phyloP scores from a whole-genome alignment of 805 yeast genomes.

The Kodamaea laetipori region DNA sequence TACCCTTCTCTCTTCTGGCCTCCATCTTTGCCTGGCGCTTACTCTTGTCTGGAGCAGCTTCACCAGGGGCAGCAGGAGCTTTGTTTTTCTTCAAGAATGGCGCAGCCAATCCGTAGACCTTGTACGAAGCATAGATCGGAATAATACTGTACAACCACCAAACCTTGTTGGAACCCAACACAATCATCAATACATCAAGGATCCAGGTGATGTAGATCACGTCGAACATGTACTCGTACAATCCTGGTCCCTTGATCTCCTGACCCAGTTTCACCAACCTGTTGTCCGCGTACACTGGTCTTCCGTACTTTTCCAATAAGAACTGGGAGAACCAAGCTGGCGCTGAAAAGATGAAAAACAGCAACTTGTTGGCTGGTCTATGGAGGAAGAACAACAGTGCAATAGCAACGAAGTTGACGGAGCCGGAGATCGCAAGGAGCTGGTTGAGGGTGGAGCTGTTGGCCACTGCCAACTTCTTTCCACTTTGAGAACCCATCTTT shows the following conservation, averaged over 20 bases:
- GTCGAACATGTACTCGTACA: slow-evolving; percentile 75
- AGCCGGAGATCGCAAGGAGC: slow-evolving; percentile 39
- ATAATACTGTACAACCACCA: slow-evolving; percentile 58
- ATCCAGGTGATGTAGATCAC: slow-evolving; percentile 65
- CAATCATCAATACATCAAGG: slow-evolving; percentile 53
- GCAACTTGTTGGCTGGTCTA: slow-evolving; percentile 49
- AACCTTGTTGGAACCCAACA: slow-evolving; percentile 57
- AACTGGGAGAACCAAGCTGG: slow-evolving; percentile 49
- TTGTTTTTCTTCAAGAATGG: slow-evolving; percentile 16
- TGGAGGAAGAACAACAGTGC: slow-evolving; percentile 30
- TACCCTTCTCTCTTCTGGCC: slow-evolving; percentile 30
- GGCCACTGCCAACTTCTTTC: slow-evolving; percentile 52
- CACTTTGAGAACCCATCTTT: slow-evolving; percentile 58
- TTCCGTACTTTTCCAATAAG: slow-evolving; percentile 57
- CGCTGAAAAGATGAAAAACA: slow-evolving; percentile 37
- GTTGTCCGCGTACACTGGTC: slow-evolving; percentile 54
- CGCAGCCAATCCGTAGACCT: slow-evolving; percentile 41
- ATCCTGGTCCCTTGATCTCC: slow-evolving; percentile 61
- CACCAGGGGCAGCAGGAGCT: background rate
- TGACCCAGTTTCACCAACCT: slow-evolving; percentile 57
- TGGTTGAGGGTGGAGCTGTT: slow-evolving; percentile 42
- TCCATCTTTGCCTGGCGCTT: slow-evolving; percentile 32
- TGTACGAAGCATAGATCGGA: slow-evolving; percentile 55
- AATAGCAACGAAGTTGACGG: slow-evolving; percentile 37
- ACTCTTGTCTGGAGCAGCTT: slow-evolving; percentile 20